Percentiles rank a stretch among this genome's conserved stretches.
These are phyloP conservation scores for Venturia nashicola DNA, from an alignment of 2,329 filamentous ascomycete genomes.

Conservation along the genomic window DNA sequence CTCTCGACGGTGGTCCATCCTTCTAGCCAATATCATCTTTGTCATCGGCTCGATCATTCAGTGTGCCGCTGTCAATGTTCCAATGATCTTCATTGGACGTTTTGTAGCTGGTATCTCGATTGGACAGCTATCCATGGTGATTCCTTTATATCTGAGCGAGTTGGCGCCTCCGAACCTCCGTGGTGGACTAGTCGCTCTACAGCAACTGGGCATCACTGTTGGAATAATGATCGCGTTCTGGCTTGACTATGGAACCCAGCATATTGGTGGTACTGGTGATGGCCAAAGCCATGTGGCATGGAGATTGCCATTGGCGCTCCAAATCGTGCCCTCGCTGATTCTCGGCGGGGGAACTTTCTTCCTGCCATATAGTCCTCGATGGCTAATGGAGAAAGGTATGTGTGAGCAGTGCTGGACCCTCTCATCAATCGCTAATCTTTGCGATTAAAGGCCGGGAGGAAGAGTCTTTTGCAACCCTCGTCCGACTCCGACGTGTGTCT, in stretches of 20 bases:
- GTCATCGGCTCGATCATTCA: slow-evolving; percentile 47
- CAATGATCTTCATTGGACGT: slow-evolving; percentile 46
- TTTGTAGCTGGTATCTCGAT: slow-evolving; percentile 49
- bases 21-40: slow-evolving; percentile 47
- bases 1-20: slow-evolving; percentile 46
- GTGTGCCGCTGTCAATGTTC: slow-evolving; percentile 40
- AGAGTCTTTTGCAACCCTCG: slow-evolving; percentile 15
- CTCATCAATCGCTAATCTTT: slow-evolving; percentile 13
- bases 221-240: slow-evolving; percentile 27
- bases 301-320: slow-evolving; percentile 34
- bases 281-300: slow-evolving; percentile 6
- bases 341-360: slow-evolving; percentile 31
- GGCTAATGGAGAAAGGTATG: slow-evolving; percentile 6
- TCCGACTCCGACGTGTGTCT: slow-evolving; percentile 42
- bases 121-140: slow-evolving; percentile 45
- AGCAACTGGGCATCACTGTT: slow-evolving; percentile 32
- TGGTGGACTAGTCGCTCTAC: slow-evolving; percentile 21
- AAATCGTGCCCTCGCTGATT: slow-evolving; percentile 31
- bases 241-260: slow-evolving; percentile 11
- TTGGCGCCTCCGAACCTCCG: slow-evolving; percentile 46
- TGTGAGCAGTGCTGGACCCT: slow-evolving; percentile 10
- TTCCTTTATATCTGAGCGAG: slow-evolving; percentile 53
- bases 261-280: slow-evolving; percentile 9
- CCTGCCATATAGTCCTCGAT: slow-evolving; percentile 24
- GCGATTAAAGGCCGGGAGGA: neutral